Percentiles rank a stretch among this genome's conserved stretches.
These are phyloP conservation scores for Dimocarpus longan DNA, from an alignment of 345 rosid species.

Conservation along the genomic window DNA sequence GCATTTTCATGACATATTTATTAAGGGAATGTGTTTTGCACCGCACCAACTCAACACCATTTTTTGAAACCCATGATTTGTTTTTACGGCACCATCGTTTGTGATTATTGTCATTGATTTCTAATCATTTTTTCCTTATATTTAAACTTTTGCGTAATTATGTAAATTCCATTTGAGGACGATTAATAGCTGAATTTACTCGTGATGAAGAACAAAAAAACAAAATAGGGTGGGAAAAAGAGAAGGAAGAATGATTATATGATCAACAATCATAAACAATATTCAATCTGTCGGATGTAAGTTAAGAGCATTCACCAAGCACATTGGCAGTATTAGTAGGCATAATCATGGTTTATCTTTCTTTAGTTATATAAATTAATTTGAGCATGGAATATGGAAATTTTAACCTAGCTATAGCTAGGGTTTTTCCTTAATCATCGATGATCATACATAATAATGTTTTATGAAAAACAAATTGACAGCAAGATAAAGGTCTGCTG, in stretches of 20 bases:
- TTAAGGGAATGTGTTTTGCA: conserved; percentile 45
- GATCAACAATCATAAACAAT: conserved; percentile 30
- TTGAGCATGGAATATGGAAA: conserved; percentile 3
- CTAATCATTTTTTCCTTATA: conserved; percentile 43
- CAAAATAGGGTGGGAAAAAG: conserved; percentile 19
- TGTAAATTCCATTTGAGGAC: background rate
- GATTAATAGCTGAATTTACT: conserved; percentile 22
- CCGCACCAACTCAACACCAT: conserved; percentile 62
- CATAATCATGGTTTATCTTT: conserved; percentile 32
- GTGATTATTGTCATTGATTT: conserved; percentile 51
- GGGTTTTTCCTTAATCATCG: conserved; percentile 5
- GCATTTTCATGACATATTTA: conserved; percentile 51
- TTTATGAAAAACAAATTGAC: background rate
- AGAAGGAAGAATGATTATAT: conserved; percentile 20
- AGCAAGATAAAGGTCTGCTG: conserved; percentile 7
- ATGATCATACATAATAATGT: conserved; percentile 16
- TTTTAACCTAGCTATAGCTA: background rate
- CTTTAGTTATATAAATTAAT: background rate
- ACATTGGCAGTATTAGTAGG: conserved; percentile 20
- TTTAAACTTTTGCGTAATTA: background rate
- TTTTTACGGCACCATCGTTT: conserved; percentile 34
- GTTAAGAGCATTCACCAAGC: conserved; percentile 26
- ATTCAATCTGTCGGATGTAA: conserved; percentile 45
- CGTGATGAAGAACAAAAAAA: conserved; percentile 29
- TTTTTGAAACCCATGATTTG: conserved; percentile 60